phyloP scores from a whole-genome alignment of 1,284 basidiomycete genomes.

The Boletus austroedulis region DNA sequence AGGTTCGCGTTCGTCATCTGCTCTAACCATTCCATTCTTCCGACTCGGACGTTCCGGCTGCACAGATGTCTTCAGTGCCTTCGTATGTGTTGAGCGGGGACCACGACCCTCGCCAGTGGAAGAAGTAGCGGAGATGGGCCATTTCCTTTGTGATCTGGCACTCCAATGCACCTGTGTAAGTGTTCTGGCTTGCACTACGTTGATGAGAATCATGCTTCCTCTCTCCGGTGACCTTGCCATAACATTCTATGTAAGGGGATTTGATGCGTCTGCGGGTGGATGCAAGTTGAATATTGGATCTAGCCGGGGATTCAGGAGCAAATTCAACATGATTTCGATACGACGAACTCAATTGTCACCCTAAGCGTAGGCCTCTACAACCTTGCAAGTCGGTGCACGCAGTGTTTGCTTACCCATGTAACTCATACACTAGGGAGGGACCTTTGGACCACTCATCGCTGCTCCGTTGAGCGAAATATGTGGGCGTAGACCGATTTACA shows the following conservation, averaged over 20 bases:
- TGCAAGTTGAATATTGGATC: constrained; percentile 1
- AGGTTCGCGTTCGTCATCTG: neutral
- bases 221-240: constrained; percentile 21
- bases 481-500: constrained; percentile 28
- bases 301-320: constrained; percentile 32
- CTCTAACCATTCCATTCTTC: neutral
- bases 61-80: constrained; percentile 20
- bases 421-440: constrained; percentile 20
- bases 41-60: neutral
- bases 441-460: constrained; percentile 29
- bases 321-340: constrained; percentile 24
- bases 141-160: constrained; percentile 32
- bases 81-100: constrained; percentile 18
- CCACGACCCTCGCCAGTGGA: constrained; percentile 29
- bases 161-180: constrained; percentile 30
- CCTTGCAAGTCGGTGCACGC: constrained; percentile 13
- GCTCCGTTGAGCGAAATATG: constrained; percentile 30
- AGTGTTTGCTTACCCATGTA: neutral
- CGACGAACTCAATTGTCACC: constrained; percentile 22
- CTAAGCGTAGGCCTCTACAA: constrained; percentile 32
- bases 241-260: constrained; percentile 30
- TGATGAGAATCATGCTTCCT: neutral
- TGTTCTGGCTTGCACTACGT: neutral
- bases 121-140: constrained; percentile 29
- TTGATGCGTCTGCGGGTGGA: neutral